Evolutionary conservation across 106 monocot species (phyloP), one percentile per base, ranked within the genome.

Genomic region (Posidonia australis): DNA sequence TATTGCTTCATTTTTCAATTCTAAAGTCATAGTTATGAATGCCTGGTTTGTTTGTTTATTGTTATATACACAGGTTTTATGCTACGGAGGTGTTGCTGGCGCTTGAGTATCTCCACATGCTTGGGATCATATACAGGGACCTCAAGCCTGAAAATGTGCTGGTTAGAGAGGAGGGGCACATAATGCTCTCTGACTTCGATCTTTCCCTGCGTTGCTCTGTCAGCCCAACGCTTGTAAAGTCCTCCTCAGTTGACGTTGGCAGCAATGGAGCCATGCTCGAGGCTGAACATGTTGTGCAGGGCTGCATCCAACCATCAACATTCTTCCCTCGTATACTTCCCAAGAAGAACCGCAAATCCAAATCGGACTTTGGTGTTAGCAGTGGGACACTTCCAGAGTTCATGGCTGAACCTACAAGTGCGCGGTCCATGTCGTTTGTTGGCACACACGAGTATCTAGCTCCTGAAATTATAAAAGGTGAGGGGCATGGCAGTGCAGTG

Each of bases 171-270:
- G 73, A 44, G 18, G 94, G 94, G 58, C 94, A 94, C 76, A 86
- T 94, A 57, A 94, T 94, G 94, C 86, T 94, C 64, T 94, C 94
- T 5, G 94, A 94, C 76, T 94, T 94, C 27, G 94, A 94, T 66
- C 89, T 94, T 68, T 90, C 94, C 18, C 54, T 94, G 20, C 73
- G 73, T 2, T 73, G 73, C 65, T 27, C 65, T 17, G 64, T 73
- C 46, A 65, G 57, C 58, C 73, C 73, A 1, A 73, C 73, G 10
- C 73, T 73, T 7, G 73, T 73, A 14, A 73, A 65, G 28, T 73
- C 73, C 44, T 51, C 61, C 3, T 36, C 60, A 18, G 60, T 28
- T 41, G 19, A 58, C 48, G 7, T 10, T 42, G 42, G 54, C 53
- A 24, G 28, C 46, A 30, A 17, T 0, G 36, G 14, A n/a, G 29